Conservation (phyloP, 176 grass and related monocot species). For the Aegilops speltoides region DNA sequence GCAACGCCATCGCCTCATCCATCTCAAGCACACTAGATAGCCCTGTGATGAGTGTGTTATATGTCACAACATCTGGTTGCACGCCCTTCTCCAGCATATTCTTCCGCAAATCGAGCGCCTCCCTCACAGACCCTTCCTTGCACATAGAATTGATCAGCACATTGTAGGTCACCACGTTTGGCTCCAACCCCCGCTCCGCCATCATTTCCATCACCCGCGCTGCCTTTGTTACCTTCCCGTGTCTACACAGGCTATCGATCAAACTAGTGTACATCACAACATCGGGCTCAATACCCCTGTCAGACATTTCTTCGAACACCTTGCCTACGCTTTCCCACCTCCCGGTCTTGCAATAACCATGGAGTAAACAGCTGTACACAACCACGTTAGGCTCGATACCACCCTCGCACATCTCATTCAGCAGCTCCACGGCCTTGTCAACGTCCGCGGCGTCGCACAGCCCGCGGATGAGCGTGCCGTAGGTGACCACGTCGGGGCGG, state of each 20-base stretch:
- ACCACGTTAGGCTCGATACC: slow-evolving; percentile 37
- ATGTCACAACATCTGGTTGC: slow-evolving; percentile 48
- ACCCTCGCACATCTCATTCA: slow-evolving; percentile 40
- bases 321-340: slow-evolving; percentile 49
- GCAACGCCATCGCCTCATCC: slow-evolving; percentile 45
- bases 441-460: slow-evolving; percentile 42
- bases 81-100: slow-evolving; percentile 44
- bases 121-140: slow-evolving; percentile 40
- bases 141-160: slow-evolving; percentile 57
- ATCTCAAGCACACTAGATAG: slow-evolving; percentile 50
- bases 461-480: slow-evolving; percentile 39
- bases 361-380: slow-evolving; percentile 48
- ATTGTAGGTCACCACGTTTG: slow-evolving; percentile 53
- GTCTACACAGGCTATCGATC: slow-evolving; percentile 63
- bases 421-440: slow-evolving; percentile 26
- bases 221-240: slow-evolving; percentile 46
- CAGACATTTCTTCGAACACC: slow-evolving; percentile 60
- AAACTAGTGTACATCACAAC: slow-evolving; percentile 55
- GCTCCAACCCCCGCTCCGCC: slow-evolving; percentile 49
- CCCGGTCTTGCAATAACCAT: slow-evolving; percentile 54
- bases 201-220: slow-evolving; percentile 46
- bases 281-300: slow-evolving; percentile 28
- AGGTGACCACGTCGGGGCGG: slow-evolving; percentile 43
- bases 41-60: slow-evolving; percentile 51
- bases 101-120: slow-evolving; percentile 22